These are phyloP conservation scores for Diaporthe humulicola DNA, from an alignment of 2,329 filamentous ascomycete genomes.

Conservation along the genomic window DNA sequence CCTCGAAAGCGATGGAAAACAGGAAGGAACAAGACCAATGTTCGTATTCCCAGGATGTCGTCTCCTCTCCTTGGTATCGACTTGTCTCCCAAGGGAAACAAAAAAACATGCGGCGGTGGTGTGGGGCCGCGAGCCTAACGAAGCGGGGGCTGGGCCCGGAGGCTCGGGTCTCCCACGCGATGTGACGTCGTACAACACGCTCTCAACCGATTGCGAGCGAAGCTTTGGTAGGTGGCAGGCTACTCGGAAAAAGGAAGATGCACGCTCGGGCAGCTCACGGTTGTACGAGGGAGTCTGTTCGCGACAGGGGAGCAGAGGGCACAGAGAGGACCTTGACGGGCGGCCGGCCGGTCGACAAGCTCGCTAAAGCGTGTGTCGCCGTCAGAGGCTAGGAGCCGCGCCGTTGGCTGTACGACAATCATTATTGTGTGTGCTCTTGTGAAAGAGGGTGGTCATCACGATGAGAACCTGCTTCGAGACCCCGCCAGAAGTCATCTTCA, in stretches of 20 bases:
- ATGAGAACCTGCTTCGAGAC: background rate
- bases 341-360: background rate
- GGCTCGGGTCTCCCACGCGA: slow-evolving; percentile 19
- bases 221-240: background rate
- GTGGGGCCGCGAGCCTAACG: background rate
- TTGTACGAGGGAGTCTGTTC: slow-evolving; percentile 10
- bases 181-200: slow-evolving; percentile 1
- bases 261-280: background rate
- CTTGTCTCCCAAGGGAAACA: background rate
- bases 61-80: background rate
- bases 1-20: background rate
- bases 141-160: slow-evolving; percentile 18
- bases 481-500: background rate
- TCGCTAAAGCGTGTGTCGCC: background rate
- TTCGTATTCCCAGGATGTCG: slow-evolving; percentile 17
- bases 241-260: background rate
- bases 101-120: background rate
- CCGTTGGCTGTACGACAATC: background rate
- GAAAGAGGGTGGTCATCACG: background rate
- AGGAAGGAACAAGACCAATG: background rate
- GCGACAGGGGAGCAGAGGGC: background rate
- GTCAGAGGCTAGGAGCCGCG: background rate
- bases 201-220: background rate
- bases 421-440: background rate
- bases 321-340: background rate